Evolutionary conservation across 352 stramenopile species (phyloP), one percentile per base, ranked within the genome.

Genomic region (Globisporangium acanthophoron): DNA sequence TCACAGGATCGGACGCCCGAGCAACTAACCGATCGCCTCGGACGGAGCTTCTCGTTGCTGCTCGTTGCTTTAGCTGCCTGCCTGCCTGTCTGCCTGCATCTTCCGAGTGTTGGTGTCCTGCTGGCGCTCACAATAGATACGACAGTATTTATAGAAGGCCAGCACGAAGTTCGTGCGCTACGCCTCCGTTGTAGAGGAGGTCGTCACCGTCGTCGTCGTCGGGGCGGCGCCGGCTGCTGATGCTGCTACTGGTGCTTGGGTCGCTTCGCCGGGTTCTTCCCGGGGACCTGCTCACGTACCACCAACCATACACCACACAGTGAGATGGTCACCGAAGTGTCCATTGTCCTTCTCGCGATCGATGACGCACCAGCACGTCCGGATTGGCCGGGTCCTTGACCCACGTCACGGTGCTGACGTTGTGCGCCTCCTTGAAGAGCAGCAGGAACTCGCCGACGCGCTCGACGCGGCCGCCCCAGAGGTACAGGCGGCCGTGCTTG

Each of bases 371-470:
- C 71, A 90, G 58, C 3, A 66, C 61, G 41, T 93, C 79, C 0
- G 78, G 79, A 58, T 91, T 88, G 44, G 69, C 73, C 16, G 80
- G 80, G 62, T 95, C 86, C 48, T 91, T 90, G 40, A 89, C 77
- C 77, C 85, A 95, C 33, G 82, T 77, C 61, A 92, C 65, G 53
- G 73, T 92, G 74, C 83, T 95, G 48, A 95, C 74, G 54, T 95
- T 93, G 58, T 71, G 50, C 33, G 68, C 71, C 68, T 95, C 86
- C 59, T 95, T 95, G 58, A 95, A 95, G 9, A 93, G 73, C 76
- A 92, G 64, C 13, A 85, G 72, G 66, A 93, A 95, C 48, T 95
- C 86, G 54, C 86, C 86, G 33, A 91, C 77, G 52, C 86, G 83
- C 66, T 95, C 86, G 54, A 94, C 74, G 41, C 87, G 86, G 44